Evolutionary conservation across 192 early-diverging fungal species (phyloP), one percentile per base, ranked within the genome.

Genomic region (Backusella mclennaniae): DNA sequence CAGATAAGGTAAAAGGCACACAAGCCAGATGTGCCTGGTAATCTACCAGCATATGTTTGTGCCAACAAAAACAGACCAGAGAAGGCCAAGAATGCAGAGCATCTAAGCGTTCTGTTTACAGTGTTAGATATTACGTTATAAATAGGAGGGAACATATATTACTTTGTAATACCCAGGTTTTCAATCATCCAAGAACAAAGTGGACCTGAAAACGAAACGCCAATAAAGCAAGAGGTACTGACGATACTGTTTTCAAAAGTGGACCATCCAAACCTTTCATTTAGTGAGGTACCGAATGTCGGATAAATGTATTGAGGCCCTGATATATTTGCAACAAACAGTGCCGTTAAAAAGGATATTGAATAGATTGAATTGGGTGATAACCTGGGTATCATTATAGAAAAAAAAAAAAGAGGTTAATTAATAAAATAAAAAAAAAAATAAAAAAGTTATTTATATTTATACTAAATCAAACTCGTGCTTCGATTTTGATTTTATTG

Each of bases 281-380:
- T 56, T 8, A 79, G 52, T 7, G 73, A 73, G 21, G 73, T 71
- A 23, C 78, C 78, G 35, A 75, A 79, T 6, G 78, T 59, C 5
- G 78, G 78, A 44, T 79, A 79, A 49, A 79, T 69, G 17, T 79
- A 79, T 38, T 79, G 78, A 17, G 78, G 73, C 0, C 78, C 78
- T 21, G 78, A 79, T 19, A 79, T 63, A 66, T 75, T 75, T 33
- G 78, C 73, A 2, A 79, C 78, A 66, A 79, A 39, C 0, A 79
- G 56, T 44, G 78, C 73, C 21, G 69, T 66, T 21, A 63, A 46
- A 70, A 75, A 79, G 2, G 78, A 79, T 31, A 29, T 46, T 1
- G 26, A 14, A 31, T 46, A 71, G 8, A 29, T 17, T 26, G 21
- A 26, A 41, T 44, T 71, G 4, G 21, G 70, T 15, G 70, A 49